Conservation (phyloP, 1,284 basidiomycete species). For the Stygiomarasmius scandens region DNA sequence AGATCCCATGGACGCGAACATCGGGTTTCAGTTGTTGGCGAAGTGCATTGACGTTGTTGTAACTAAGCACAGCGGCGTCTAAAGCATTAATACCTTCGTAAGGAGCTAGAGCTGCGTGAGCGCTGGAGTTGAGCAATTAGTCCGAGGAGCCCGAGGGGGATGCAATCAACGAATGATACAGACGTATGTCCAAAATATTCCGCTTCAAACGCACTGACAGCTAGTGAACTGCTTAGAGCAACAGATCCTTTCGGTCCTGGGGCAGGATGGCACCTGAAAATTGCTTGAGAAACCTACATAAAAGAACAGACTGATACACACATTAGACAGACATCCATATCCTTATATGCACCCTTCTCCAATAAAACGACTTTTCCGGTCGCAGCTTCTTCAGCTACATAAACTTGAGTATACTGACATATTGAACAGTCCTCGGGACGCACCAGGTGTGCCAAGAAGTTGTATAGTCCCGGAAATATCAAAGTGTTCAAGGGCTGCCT, state of each 20-base stretch:
- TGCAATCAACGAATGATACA: slow-evolving; percentile 23
- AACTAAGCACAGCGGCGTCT: slow-evolving; percentile 76
- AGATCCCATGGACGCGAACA: slow-evolving; percentile 66
- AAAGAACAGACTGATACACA: slow-evolving; percentile 23
- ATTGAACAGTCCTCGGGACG: slow-evolving; percentile 7
- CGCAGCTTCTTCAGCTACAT: slow-evolving; percentile 71
- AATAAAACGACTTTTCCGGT: slow-evolving; percentile 70
- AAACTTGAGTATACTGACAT: not conserved
- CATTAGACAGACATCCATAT: slow-evolving; percentile 72
- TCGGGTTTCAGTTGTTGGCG: slow-evolving; percentile 72
- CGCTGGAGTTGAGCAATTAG: slow-evolving; percentile 34
- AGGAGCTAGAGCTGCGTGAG: slow-evolving; percentile 69
- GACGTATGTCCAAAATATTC: slow-evolving; percentile 65
- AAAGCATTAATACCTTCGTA: slow-evolving; percentile 80
- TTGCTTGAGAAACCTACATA: slow-evolving; percentile 18
- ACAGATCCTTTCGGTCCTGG: slow-evolving; percentile 60
- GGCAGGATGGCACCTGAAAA: slow-evolving; percentile 62
- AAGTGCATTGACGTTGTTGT: slow-evolving; percentile 68
- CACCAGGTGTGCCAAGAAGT: slow-evolving; percentile 76
- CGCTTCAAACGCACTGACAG: slow-evolving; percentile 49
- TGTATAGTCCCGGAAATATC: slow-evolving; percentile 64
- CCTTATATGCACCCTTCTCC: slow-evolving; percentile 64
- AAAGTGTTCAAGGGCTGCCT: slow-evolving; percentile 59
- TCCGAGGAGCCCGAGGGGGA: not conserved
- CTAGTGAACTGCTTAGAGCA: slow-evolving; percentile 54